A percentile compares a stretch with the other conserved stretches of the same genome.
Evolutionary conservation across 176 grass and related monocot genomes (phyloP).

Genomic region (Rhipidocladum racemiflorum): DNA sequence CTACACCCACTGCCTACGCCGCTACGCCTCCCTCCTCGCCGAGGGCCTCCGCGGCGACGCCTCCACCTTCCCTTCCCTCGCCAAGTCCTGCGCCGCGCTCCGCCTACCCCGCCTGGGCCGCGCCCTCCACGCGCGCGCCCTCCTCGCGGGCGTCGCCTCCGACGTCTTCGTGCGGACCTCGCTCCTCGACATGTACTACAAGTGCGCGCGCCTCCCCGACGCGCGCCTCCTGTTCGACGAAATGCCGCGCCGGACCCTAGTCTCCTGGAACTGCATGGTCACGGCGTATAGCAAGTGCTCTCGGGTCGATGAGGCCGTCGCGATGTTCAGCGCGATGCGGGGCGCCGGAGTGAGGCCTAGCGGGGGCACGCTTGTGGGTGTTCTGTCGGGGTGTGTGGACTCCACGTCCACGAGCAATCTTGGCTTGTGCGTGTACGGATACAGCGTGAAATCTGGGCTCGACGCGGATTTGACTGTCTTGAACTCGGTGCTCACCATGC

Average conservation of each 20-base stretch:
- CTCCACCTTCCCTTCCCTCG: slow-evolving; percentile 64
- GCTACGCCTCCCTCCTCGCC: slow-evolving; percentile 44
- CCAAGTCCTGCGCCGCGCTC: slow-evolving; percentile 62
- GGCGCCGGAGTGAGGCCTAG: slow-evolving; percentile 13
- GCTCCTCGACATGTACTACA: slow-evolving; percentile 60
- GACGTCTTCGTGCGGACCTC: slow-evolving; percentile 53
- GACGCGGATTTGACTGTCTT: slow-evolving; percentile 26
- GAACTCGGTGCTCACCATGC: slow-evolving; percentile 55
- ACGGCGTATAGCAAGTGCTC: slow-evolving; percentile 19
- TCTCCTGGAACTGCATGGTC: slow-evolving; percentile 41
- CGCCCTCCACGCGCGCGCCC: slow-evolving; percentile 41
- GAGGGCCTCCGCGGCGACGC: slow-evolving; percentile 43
- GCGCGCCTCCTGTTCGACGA: slow-evolving; percentile 40
- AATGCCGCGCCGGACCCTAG: slow-evolving; percentile 18
- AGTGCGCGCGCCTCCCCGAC: slow-evolving; percentile 42
- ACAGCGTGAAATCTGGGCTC: slow-evolving; percentile 47
- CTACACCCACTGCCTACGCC: slow-evolving; percentile 40
- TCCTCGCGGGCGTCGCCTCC: slow-evolving; percentile 34
- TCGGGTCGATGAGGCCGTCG: slow-evolving; percentile 21
- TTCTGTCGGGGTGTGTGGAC: slow-evolving; percentile 35
- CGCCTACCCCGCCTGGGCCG: slow-evolving; percentile 41
- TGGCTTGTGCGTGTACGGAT: slow-evolving; percentile 41
- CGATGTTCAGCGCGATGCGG: slow-evolving; percentile 45
- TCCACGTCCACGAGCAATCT: background rate
- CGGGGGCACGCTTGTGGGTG: slow-evolving; percentile 33